These are phyloP conservation scores for Wallemia mellicola DNA, from an alignment of 1,284 basidiomycete genomes.

Conservation along the genomic window DNA sequence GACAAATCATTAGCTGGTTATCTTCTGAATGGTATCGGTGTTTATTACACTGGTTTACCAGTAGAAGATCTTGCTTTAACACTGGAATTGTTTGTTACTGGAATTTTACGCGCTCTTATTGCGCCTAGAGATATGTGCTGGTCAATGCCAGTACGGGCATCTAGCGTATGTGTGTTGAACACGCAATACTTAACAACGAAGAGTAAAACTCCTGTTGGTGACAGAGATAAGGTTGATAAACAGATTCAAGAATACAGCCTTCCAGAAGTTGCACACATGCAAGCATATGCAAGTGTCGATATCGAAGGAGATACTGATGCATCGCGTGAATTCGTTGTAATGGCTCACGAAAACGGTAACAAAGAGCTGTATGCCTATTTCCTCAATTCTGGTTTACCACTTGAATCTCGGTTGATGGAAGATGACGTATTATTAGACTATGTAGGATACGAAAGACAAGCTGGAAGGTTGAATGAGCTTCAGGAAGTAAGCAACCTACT, in stretches of 20 bases:
- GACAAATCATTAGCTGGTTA: conserved; percentile 40
- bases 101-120: conserved; percentile 51
- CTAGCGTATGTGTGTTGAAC: conserved; percentile 62
- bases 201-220: conserved; percentile 16
- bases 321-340: conserved; percentile 33
- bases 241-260: conserved; percentile 48
- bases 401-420: conserved; percentile 45
- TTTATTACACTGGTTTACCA: conserved; percentile 46
- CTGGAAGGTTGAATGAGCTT: conserved; percentile 21
- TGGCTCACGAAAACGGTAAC: conserved; percentile 49
- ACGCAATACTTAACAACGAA: conserved; percentile 45
- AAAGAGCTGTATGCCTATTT: conserved; percentile 48
- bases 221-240: conserved; percentile 19
- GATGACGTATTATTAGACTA: conserved; percentile 17
- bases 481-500: conserved; percentile 45
- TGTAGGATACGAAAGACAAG: conserved; percentile 12
- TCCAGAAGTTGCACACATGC: conserved; percentile 65
- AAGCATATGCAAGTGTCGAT: conserved; percentile 39
- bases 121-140: conserved; percentile 57
- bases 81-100: conserved; percentile 53
- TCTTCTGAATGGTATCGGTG: conserved; percentile 60
- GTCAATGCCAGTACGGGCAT: conserved; percentile 50
- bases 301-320: conserved; percentile 16
- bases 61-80: conserved; percentile 42
- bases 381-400: conserved; percentile 53